Base-by-base conservation (phyloP, 345 rosid genomes). In the Diplotaxis tenuifolia region DNA sequence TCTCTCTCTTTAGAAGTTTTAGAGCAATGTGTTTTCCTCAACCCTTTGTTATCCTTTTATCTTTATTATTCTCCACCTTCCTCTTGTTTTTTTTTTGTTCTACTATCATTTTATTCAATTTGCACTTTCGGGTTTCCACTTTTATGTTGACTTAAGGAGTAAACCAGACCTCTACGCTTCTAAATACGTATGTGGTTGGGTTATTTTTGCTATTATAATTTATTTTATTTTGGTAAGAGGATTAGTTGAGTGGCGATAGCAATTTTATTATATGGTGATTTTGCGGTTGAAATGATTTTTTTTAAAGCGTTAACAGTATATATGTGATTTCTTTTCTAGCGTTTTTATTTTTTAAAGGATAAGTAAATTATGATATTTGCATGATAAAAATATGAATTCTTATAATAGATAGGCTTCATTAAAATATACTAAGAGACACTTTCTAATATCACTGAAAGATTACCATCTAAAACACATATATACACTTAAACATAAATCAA, bases 1-100 rank as follows among this genome's bases (percentile, higher is more conserved):
- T 40, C 52, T 47, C 53, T 47, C 64, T 65, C 34, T 73, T 32
- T 73, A 50, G 56, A 50, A 50, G 56, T 50, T 58, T 62, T 42
- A 47, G 78, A 59, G 42, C 67, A 59, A 67, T 67, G 72, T 45
- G 50, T 49, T 59, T 74, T 67, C 61, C 10, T 65, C 32, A 58
- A 73, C 58, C 25, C 71, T 73, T 73, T 65, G 31, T 57, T 73
- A 65, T 49, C 64, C 28, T 56, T 56, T 56, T 65, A 65, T 65
- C 60, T 60, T 58, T 67, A 32, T 54, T 49, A 2, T 32, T 74
- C 16, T 47, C 53, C 21, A 47, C 53, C 53, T 47, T 58, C 57
- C 53, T 19, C 31, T 52, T 25, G 20, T 45, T 22, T 63, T 9
- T n/a, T 56, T 52, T 28, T 16, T 47, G 53, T 47, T 64, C 21